Base-by-base conservation (phyloP, 2,329 filamentous ascomycete genomes). In the Leptosphaerulina australis region DNA sequence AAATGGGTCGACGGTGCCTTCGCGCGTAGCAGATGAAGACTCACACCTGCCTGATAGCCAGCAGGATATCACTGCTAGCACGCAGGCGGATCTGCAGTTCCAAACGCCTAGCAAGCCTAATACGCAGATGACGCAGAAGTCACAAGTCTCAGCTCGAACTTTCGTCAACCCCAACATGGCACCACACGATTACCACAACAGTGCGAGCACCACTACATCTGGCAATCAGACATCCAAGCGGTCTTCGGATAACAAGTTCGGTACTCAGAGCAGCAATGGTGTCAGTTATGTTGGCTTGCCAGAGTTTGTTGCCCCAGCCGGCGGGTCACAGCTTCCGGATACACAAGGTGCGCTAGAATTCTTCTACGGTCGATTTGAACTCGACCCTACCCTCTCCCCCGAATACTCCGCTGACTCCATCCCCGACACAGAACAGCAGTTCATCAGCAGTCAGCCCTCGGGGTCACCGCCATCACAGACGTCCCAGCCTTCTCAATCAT, bases 141-240 rank as follows among this genome's bases (percentile, higher is more conserved):
- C 88, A 1, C 88, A 89, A 67, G 75, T 79, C 34, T 88, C 86
- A 20, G 80, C 77, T 5, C 79, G 83, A 59, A 86, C 83, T 2
- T 82, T 81, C 17, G 79, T 86, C 74, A 77, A 79, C 7, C 78
- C 79, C 10, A 80, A 81, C 50, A 83, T 83, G 24, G 79, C 85
- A 65, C 75, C 79, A 12, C 76, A 77, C 17, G 82, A 86, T 82
- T 86, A 85, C 50, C 76, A 86, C 44, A 97, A 97, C 63, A 91
- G 96, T 64, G 93, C 91, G 1, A 96, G 91, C 2, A 95, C 92
- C 1, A 96, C 92, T 1, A 86, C 85, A 17, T 88, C 84, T 3
- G 84, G 86, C n/a, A 94, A 96, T 74, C 86, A 84, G 70, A 92
- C 89, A 2, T 90, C 89, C 1, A 85, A 88, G 54, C 83, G 84